phyloP scores from a whole-genome alignment of 1,139 yeast genomes.

The Debaryomycetaceae sp. region DNA sequence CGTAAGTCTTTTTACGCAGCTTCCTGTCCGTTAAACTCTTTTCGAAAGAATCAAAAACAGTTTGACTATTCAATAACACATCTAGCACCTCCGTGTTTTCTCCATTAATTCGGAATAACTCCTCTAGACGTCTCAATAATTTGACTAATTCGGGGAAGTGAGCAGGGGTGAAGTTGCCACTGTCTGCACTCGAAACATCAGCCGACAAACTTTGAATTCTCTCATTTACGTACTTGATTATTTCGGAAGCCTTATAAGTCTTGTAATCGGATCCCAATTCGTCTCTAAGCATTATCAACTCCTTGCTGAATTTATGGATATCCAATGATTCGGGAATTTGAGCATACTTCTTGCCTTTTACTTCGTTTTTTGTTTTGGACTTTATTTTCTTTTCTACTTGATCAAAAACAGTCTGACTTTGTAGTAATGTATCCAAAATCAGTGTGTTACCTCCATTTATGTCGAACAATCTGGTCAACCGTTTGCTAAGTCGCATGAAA shows the following conservation, averaged over 20 bases:
- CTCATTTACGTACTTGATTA: not conserved
- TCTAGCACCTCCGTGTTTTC: conserved; percentile 32
- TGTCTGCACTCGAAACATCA: not conserved
- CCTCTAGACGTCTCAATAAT: not conserved
- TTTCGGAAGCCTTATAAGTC: not conserved
- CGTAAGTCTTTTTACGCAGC: conserved; percentile 14
- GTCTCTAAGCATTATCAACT: conserved; percentile 17
- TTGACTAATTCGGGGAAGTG: not conserved
- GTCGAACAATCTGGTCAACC: conserved; percentile 20
- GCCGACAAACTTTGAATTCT: conserved; percentile 1
- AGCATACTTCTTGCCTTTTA: conserved; percentile 7
- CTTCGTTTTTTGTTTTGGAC: conserved; percentile 2
- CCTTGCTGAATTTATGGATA: conserved; percentile 22
- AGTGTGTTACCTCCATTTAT: conserved; percentile 30
- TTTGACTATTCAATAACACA: conserved; percentile 22
- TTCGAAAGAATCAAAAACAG: conserved; percentile 21
- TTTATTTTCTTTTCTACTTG: conserved; percentile 15
- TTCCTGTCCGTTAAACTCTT: conserved; percentile 4
- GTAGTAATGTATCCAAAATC: conserved; percentile 30
- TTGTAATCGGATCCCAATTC: conserved; percentile 11
- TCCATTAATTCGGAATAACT: conserved; percentile 1
- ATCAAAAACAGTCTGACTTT: conserved; percentile 23
- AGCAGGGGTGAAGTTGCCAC: not conserved
- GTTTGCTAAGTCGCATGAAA: conserved; percentile 19
- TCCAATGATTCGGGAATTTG: conserved; percentile 19